Conservation (phyloP, 2,329 filamentous ascomycete species). For the Drechslera avenae region DNA sequence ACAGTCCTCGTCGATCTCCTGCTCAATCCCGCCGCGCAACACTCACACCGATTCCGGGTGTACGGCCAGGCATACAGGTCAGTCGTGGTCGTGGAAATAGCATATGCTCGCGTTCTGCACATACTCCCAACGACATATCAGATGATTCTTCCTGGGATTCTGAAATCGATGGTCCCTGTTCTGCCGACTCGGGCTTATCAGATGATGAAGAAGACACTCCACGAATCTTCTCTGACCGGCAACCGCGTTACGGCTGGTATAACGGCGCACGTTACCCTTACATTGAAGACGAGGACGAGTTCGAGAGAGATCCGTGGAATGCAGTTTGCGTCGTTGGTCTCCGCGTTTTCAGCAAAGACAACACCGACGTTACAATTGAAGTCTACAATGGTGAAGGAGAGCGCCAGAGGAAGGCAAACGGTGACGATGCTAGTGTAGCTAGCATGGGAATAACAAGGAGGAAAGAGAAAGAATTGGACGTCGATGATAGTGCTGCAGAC, state of each 20-base stretch:
- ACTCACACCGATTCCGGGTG: conserved; percentile 44
- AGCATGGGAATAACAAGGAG: conserved; percentile 27
- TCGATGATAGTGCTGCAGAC: conserved; percentile 50
- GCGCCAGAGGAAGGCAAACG: conserved; percentile 26
- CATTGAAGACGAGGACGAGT: conserved; percentile 50
- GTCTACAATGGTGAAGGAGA: conserved; percentile 52
- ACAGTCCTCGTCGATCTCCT: conserved; percentile 39
- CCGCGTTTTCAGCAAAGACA: conserved; percentile 61
- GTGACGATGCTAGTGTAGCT: conserved; percentile 34
- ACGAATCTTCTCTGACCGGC: conserved; percentile 16
- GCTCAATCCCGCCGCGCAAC: conserved; percentile 43
- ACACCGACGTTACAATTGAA: conserved; percentile 57
- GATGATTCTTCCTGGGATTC: conserved; percentile 51
- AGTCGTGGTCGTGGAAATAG: conserved; percentile 36
- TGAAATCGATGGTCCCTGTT: conserved; percentile 47
- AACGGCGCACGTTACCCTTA: conserved; percentile 29
- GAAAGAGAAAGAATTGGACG: conserved; percentile 46
- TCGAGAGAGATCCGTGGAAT: conserved; percentile 62
- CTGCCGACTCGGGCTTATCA: conserved; percentile 30
- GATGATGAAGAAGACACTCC: conserved; percentile 22
- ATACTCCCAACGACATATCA: conserved; percentile 39
- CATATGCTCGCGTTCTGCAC: conserved; percentile 38
- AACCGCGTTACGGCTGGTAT: conserved; percentile 29
- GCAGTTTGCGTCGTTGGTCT: conserved; percentile 65
- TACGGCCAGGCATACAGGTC: conserved; percentile 44